A percentile compares a stretch with the other conserved stretches of the same genome.
phyloP scores from a whole-genome alignment of 331 rosid species.

The Saraca asoca region DNA sequence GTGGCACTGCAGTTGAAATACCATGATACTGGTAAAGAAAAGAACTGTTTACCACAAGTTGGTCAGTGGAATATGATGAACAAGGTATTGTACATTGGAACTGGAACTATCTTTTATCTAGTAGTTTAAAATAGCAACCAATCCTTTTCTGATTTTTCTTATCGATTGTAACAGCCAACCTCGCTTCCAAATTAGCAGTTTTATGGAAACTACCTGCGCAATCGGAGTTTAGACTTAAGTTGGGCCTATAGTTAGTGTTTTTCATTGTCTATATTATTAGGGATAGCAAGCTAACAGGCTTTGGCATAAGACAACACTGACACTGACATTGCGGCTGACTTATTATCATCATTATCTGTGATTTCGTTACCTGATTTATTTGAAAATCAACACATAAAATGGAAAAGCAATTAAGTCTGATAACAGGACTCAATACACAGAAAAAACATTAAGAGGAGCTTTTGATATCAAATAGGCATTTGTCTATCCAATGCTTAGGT shows the following conservation, averaged over 20 bases:
- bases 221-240: background rate
- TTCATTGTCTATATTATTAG: too few relatives aligned
- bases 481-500: too few relatives aligned
- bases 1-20: slow-evolving; percentile 71
- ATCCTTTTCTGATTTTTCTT: background rate
- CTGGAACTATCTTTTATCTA: background rate
- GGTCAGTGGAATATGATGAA: slow-evolving; percentile 99
- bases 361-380: slow-evolving; percentile 9
- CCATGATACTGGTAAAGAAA: slow-evolving; percentile 92
- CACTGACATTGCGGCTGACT: background rate
- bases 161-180: background rate
- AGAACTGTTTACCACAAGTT: slow-evolving; percentile 95
- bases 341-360: background rate
- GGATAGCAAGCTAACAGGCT: too few relatives aligned
- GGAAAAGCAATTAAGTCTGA: too few relatives aligned
- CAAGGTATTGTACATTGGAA: slow-evolving; percentile 61
- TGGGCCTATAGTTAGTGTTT: too few relatives aligned
- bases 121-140: background rate
- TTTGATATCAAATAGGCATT: too few relatives aligned
- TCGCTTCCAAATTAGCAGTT: background rate
- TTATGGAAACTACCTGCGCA: background rate
- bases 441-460: too few relatives aligned
- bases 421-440: too few relatives aligned
- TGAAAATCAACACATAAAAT: background rate
- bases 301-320: background rate